A percentile compares a stretch with the other conserved stretches of the same genome.
Evolutionary conservation across 164 flowering plant genomes (phyloP).

Genomic region (Kingdonia uniflora): DNA sequence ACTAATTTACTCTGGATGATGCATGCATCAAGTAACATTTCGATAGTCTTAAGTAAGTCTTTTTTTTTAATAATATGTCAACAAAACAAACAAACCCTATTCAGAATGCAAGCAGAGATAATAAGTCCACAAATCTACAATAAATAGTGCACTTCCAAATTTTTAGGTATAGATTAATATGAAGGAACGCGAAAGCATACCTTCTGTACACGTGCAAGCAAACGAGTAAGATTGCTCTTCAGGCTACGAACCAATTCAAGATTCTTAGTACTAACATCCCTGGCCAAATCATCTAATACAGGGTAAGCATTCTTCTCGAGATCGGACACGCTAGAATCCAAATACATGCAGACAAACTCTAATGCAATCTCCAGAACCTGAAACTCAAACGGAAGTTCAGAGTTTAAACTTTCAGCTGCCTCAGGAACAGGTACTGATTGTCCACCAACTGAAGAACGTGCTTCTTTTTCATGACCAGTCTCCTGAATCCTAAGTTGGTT

Average conservation of each 20-base stretch:
- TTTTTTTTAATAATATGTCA: too few species aligned
- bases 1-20: too few species aligned
- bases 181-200: conserved; percentile 19
- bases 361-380: conserved; percentile 85
- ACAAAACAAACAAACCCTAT: too few species aligned
- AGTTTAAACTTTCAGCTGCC: conserved; percentile 54
- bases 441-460: conserved; percentile 24
- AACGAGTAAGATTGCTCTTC: conserved; percentile 84
- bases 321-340: conserved; percentile 71
- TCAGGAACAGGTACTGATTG: conserved; percentile 54
- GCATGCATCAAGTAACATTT: too few species aligned
- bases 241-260: conserved; percentile 80
- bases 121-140: background rate
- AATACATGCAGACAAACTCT: conserved; percentile 71
- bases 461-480: conserved; percentile 32
- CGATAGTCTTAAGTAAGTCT: too few species aligned
- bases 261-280: conserved; percentile 82
- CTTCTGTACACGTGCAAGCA: conserved; percentile 97
- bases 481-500: conserved; percentile 21
- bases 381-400: conserved; percentile 90
- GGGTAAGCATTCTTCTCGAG: conserved; percentile 83
- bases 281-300: conserved; percentile 78
- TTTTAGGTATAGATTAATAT: too few species aligned
- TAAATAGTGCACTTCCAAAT: background rate
- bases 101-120: background rate